Evolutionary conservation across 805 yeast species (phyloP).

Genomic region (Teunomyces funiuensis): DNA sequence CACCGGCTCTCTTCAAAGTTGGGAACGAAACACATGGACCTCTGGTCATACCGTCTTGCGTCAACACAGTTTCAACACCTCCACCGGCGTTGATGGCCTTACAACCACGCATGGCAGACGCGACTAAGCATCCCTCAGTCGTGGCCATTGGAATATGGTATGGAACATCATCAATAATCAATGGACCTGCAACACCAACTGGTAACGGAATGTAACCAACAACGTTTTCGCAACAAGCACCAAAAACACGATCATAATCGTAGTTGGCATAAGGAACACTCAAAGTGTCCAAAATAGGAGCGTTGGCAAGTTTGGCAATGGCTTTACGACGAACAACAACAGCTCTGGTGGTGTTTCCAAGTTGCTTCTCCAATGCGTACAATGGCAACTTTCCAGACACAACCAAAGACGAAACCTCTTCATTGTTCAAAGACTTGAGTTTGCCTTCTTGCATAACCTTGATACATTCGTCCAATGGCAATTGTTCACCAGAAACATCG

Average conservation of each 20-base stretch:
- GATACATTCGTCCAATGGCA: conserved; percentile 64
- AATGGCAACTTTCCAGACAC: conserved; percentile 79
- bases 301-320: conserved; percentile 78
- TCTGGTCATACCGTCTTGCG: conserved; percentile 98
- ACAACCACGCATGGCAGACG: conserved; percentile 98
- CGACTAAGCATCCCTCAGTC: conserved; percentile 97
- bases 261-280: conserved; percentile 79
- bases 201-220: conserved; percentile 96
- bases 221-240: conserved; percentile 99
- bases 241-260: conserved; percentile 94
- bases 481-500: conserved; percentile 22
- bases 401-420: conserved; percentile 72
- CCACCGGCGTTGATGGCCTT: conserved; percentile 97
- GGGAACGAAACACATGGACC: conserved; percentile 97
- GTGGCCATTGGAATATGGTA: conserved; percentile 98
- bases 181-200: conserved; percentile 97
- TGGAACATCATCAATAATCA: conserved; percentile 83
- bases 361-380: conserved; percentile 91
- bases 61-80: conserved; percentile 87
- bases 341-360: conserved; percentile 87
- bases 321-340: conserved; percentile 90
- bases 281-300: conserved; percentile 71
- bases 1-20: conserved; percentile 81
- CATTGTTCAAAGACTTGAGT: conserved; percentile 62
- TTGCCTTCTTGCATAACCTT: conserved; percentile 68